A percentile compares a stretch with the other conserved stretches of the same genome.
These are phyloP conservation scores for Boletus sp. DNA, from an alignment of 768 basidiomycete genomes.

Conservation along the genomic window DNA sequence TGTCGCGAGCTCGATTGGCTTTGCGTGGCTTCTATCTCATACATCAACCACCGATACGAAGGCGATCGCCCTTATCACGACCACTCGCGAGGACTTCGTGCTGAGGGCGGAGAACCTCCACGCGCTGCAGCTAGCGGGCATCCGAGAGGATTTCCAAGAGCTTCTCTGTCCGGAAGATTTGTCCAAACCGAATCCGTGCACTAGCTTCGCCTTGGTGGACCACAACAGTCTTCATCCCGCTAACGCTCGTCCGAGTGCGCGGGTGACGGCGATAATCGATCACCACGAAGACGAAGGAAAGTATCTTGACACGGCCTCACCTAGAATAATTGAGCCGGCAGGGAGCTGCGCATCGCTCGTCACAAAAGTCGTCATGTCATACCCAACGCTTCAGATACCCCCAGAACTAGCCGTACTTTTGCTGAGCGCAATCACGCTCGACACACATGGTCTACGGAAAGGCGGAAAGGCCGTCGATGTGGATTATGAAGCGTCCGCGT, in stretches of 20 bases:
- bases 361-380: constrained; percentile 35
- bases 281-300: constrained; percentile 87
- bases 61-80: constrained; percentile 72
- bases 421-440: constrained; percentile 78
- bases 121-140: constrained; percentile 61
- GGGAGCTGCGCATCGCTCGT: constrained; percentile 82
- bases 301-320: constrained; percentile 58
- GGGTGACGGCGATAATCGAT: constrained; percentile 81
- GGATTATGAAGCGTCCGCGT: constrained; percentile 64
- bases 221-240: constrained; percentile 68
- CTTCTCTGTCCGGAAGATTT: constrained; percentile 73
- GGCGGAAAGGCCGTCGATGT: constrained; percentile 72
- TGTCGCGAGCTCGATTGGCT: constrained; percentile 81
- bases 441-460: constrained; percentile 76
- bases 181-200: constrained; percentile 39
- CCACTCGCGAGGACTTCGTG: constrained; percentile 60
- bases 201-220: constrained; percentile 81
- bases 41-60: constrained; percentile 36
- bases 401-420: constrained; percentile 75
- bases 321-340: constrained; percentile 62
- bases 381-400: constrained; percentile 36
- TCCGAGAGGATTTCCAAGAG: constrained; percentile 49
- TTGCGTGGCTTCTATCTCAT: constrained; percentile 67
- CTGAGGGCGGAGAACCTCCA: constrained; percentile 88
- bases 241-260: constrained; percentile 40